A percentile compares a stretch with the other conserved stretches of the same genome.
Evolutionary conservation across 345 rosid genomes (phyloP).

Genomic region (Excoecaria cochinchinensis): DNA sequence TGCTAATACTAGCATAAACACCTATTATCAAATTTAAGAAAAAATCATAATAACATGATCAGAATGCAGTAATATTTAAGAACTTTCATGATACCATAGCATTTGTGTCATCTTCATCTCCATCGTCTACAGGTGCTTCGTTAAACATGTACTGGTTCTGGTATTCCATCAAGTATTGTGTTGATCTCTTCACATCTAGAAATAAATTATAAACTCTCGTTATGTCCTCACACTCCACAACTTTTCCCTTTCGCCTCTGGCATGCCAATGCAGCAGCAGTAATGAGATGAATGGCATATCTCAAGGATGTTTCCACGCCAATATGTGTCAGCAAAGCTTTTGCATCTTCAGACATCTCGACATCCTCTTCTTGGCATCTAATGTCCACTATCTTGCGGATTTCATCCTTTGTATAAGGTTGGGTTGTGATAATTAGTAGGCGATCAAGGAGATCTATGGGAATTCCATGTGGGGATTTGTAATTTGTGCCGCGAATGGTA

Average conservation of each 20-base stretch:
- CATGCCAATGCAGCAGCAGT: constrained; percentile 77
- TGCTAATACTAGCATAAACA: not conserved
- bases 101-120: constrained; percentile 42
- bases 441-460: constrained; percentile 96
- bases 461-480: constrained; percentile 93
- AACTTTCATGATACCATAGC: constrained; percentile 45
- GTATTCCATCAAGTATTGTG: constrained; percentile 86
- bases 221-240: constrained; percentile 76
- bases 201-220: constrained; percentile 72
- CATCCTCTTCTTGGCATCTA: constrained; percentile 93
- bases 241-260: constrained; percentile 73
- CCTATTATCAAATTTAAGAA: not conserved
- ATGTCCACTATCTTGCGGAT: constrained; percentile 79
- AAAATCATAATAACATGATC: not conserved
- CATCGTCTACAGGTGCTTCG: constrained; percentile 48
- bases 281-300: constrained; percentile 88
- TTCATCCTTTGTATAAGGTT: constrained; percentile 77
- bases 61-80: not conserved
- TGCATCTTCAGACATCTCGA: constrained; percentile 80
- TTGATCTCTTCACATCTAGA: constrained; percentile 90
- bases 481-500: constrained; percentile 82
- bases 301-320: constrained; percentile 82
- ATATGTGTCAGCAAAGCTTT: constrained; percentile 74
- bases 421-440: constrained; percentile 77
- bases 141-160: constrained; percentile 86